Conservation (phyloP, 208 protist genomes). For the Leishmania lainsoni region DNA sequence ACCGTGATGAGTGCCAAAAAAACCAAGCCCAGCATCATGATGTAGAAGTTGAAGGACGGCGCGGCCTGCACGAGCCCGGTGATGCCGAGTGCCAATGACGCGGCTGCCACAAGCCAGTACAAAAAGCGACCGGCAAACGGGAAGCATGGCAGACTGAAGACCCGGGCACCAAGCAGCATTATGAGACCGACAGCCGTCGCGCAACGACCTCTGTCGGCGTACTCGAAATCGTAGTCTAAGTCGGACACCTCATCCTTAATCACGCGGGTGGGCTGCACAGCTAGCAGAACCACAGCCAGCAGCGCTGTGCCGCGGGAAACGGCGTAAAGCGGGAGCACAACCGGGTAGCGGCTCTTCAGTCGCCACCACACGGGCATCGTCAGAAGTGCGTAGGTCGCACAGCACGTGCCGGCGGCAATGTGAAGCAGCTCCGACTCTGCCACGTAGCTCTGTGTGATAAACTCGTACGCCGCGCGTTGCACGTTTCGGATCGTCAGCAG, state of each 20-base stretch:
- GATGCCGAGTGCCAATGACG: conserved; percentile 54
- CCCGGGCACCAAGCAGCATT: conserved; percentile 41
- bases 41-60: conserved; percentile 48
- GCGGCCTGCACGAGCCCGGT: conserved; percentile 53
- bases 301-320: conserved; percentile 29
- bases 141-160: conserved; percentile 37
- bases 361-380: conserved; percentile 61
- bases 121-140: conserved; percentile 39
- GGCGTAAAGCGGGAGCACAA: conserved; percentile 19
- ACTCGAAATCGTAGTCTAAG: conserved; percentile 51
- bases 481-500: conserved; percentile 72
- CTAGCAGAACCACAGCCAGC: conserved; percentile 52
- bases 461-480: conserved; percentile 82
- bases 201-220: conserved; percentile 36
- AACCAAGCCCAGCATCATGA: conserved; percentile 51
- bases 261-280: conserved; percentile 48
- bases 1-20: conserved; percentile 55
- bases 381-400: conserved; percentile 55
- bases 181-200: conserved; percentile 40
- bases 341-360: conserved; percentile 40
- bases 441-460: conserved; percentile 79
- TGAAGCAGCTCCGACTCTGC: conserved; percentile 50
- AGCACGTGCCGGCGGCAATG: conserved; percentile 58
- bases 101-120: conserved; percentile 55
- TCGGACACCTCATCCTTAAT: conserved; percentile 25